Evolutionary conservation across 2,329 filamentous ascomycete genomes (phyloP).

Genomic region (Eurotiales sp.): DNA sequence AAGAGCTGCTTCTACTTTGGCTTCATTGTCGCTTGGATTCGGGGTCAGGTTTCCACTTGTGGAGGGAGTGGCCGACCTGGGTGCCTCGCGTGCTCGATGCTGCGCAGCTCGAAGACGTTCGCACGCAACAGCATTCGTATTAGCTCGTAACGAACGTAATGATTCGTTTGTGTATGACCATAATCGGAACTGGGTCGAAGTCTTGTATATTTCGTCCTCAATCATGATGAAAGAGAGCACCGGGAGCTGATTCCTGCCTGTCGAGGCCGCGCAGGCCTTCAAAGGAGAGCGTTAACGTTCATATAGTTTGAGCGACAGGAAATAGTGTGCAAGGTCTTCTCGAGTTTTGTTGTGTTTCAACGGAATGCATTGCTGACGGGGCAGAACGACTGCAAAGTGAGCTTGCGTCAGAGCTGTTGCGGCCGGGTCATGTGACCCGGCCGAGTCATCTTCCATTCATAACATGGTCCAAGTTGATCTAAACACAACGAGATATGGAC

Average conservation of each 20-base stretch:
- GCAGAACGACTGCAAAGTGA: too few species aligned
- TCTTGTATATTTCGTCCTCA: slow-evolving; percentile 87
- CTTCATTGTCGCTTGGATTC: slow-evolving; percentile 32
- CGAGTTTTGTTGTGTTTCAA: neutral
- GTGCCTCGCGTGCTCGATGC: slow-evolving; percentile 42
- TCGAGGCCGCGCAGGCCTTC: neutral
- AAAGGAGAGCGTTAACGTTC: neutral
- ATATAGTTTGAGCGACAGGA: neutral
- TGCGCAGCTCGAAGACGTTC: slow-evolving; percentile 61
- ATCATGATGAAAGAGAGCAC: slow-evolving; percentile 52
- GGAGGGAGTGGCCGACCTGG: slow-evolving; percentile 29
- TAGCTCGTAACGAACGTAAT: slow-evolving; percentile 66
- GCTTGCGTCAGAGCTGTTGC: too few species aligned
- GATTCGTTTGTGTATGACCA: slow-evolving; percentile 85
- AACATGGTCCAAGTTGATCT: too few species aligned
- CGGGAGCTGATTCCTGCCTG: neutral
- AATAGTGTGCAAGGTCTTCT: neutral
- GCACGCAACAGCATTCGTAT: slow-evolving; percentile 76
- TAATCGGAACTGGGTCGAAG: slow-evolving; percentile 82
- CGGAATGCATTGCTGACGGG: neutral
- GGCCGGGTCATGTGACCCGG: too few species aligned
- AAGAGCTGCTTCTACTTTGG: slow-evolving; percentile 25
- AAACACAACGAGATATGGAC: too few species aligned
- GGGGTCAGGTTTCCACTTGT: slow-evolving; percentile 28
- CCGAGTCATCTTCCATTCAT: too few species aligned